Base-by-base conservation (phyloP, 345 rosid species). In the Gossypium turneri region DNA sequence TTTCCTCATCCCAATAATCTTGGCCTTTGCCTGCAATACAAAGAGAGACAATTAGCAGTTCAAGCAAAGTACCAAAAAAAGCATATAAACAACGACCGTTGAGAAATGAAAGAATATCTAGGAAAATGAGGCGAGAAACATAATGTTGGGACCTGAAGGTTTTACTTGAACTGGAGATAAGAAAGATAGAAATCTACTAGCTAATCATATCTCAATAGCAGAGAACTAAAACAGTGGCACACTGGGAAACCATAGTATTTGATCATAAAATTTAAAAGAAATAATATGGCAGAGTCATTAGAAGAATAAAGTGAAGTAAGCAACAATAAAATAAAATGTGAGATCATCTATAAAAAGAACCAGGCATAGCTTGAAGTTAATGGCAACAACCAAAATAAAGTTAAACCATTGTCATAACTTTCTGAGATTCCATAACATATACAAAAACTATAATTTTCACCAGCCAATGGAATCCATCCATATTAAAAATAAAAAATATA, bases 1-100 rank as follows among this genome's bases (percentile, higher is more conserved):
- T 90, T 69, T 87, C 98, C 84, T 86, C 97, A 50, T 48, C 89
- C 99, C 98, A 90, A 81, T 95, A 95, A 12, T 88, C 93, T 77
- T 85, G 74, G 65, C 98, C 99, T 82, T 89, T 89, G 67, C 99
- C 98, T 92, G 84, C 60, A 82, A 75, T 67, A 77, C 25, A 47
- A 41, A 34, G 51, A 29, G 45, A 7, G 48, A 57, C 16, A 27
- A 3, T 74, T 53, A 44, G 51, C 52, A 69, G 53, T 45, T 43
- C 48, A 72, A 53, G 57, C 70, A 47, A 56, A 38, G 16, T 61
- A 72, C 0, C 34, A 11, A 59, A 59, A 55, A 73, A n/a, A 20
- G 4, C 25, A 56, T 19, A 56, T 9, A 19, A 19, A 56, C 13
- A 27, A 48, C 2, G 5, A 62, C 51, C 60, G 38, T 19, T 34